Evolutionary conservation across 345 rosid genomes (phyloP).

Genomic region (Aurinia saxatilis): DNA sequence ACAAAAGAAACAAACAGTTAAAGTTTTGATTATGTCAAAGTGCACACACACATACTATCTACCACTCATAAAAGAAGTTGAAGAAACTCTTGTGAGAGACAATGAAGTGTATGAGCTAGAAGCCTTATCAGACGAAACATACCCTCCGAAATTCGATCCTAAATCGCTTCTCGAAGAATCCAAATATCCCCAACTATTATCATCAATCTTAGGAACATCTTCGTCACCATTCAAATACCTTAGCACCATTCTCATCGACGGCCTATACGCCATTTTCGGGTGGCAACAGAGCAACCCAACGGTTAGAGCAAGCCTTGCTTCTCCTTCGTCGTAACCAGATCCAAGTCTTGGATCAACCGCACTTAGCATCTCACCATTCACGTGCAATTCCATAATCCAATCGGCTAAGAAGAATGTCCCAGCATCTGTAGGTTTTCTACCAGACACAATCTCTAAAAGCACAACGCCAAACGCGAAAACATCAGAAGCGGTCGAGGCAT

Average conservation of each 20-base stretch:
- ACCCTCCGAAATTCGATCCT: slow-evolving; percentile 13
- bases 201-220: slow-evolving; percentile 26
- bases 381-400: slow-evolving; percentile 22
- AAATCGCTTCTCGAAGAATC: slow-evolving; percentile 12
- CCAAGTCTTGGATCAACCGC: slow-evolving; percentile 46
- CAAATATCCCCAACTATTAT: slow-evolving; percentile 15
- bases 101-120: slow-evolving; percentile 22
- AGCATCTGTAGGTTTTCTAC: slow-evolving; percentile 26
- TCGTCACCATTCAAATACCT: slow-evolving; percentile 53
- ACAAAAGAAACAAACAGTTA: too few relatives aligned
- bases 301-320: slow-evolving; percentile 41
- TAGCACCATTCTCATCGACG: slow-evolving; percentile 49
- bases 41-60: slow-evolving; percentile 23
- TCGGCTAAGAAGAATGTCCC: slow-evolving; percentile 25
- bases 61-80: slow-evolving; percentile 30
- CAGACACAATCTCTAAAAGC: slow-evolving; percentile 25
- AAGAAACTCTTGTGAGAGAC: slow-evolving; percentile 30
- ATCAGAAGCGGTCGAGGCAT: slow-evolving; percentile 27
- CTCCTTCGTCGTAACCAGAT: slow-evolving; percentile 23
- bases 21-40: too few relatives aligned
- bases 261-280: slow-evolving; percentile 33
- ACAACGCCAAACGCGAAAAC: slow-evolving; percentile 29
- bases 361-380: slow-evolving; percentile 25
- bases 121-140: slow-evolving; percentile 20
- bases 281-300: slow-evolving; percentile 59